Evolutionary conservation across 1,139 yeast genomes (phyloP).

Genomic region (Geotrichum candidum): DNA sequence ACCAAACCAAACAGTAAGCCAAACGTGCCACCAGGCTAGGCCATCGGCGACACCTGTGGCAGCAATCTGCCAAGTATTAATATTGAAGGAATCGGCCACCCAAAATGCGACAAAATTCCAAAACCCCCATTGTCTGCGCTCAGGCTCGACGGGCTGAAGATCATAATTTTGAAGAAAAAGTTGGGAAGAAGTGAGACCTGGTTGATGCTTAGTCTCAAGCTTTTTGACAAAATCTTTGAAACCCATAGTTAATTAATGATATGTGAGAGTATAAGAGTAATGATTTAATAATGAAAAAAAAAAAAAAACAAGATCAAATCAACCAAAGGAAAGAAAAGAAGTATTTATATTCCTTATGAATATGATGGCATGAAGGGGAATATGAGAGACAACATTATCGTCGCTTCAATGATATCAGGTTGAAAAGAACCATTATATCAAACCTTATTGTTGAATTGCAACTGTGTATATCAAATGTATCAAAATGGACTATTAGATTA

Average conservation of each 20-base stretch:
- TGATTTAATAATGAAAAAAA: background rate
- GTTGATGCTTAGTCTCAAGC: slow-evolving; percentile 24
- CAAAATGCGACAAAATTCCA: slow-evolving; percentile 71
- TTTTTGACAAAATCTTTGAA: slow-evolving; percentile 11
- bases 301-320: background rate
- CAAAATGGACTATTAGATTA: background rate
- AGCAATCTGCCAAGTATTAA: slow-evolving; percentile 88
- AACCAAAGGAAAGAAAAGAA: background rate
- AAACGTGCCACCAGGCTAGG: slow-evolving; percentile 82
- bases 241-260: slow-evolving; percentile 1
- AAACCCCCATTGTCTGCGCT: slow-evolving; percentile 71
- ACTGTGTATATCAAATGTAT: background rate
- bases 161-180: slow-evolving; percentile 57
- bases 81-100: slow-evolving; percentile 83
- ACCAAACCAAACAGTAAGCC: slow-evolving; percentile 71
- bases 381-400: background rate
- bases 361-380: background rate
- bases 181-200: slow-evolving; percentile 21
- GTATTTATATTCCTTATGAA: background rate
- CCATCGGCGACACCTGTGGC: slow-evolving; percentile 73
- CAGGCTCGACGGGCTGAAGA: slow-evolving; percentile 66
- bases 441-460: background rate
- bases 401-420: background rate
- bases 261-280: background rate
- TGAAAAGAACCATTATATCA: background rate